These are phyloP conservation scores for Porogramme epimiltina DNA, from an alignment of 1,284 basidiomycete species.

Conservation along the genomic window DNA sequence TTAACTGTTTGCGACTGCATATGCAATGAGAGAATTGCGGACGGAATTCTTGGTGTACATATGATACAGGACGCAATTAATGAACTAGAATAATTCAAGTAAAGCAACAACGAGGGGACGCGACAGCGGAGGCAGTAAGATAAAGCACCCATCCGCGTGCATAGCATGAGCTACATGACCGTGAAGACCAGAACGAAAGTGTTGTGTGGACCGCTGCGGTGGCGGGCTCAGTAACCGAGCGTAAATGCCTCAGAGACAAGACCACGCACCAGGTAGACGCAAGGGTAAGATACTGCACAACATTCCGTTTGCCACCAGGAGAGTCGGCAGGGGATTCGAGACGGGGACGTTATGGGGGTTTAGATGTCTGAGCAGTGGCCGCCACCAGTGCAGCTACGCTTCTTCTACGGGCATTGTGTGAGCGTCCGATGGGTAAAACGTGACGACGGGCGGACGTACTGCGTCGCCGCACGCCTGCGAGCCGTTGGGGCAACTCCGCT, in stretches of 20 bases:
- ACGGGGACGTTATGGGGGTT: not conserved
- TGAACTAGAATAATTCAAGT: constrained; percentile 20
- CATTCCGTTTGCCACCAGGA: not conserved
- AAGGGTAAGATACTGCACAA: not conserved
- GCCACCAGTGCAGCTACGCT: not conserved
- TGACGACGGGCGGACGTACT: no score
- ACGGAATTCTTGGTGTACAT: constrained; percentile 13
- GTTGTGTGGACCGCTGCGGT: not conserved
- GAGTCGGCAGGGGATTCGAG: not conserved
- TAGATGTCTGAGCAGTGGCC: not conserved
- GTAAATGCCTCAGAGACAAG: not conserved
- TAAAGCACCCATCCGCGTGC: constrained; percentile 6
- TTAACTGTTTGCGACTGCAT: no score
- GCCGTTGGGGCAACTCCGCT: no score
- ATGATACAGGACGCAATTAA: constrained; percentile 20
- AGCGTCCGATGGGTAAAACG: no score
- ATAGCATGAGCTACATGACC: constrained; percentile 3
- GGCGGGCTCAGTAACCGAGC: not conserved
- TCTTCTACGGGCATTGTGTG: no score
- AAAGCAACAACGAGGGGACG: constrained; percentile 17
- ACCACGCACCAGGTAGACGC: not conserved
- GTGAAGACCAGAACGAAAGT: not conserved
- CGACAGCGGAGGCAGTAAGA: constrained; percentile 10
- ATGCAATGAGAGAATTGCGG: no score
- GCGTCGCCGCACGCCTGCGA: no score